These are phyloP conservation scores for Cyberlindnera galapagoensis DNA, from an alignment of 805 yeast genomes.

Conservation along the genomic window DNA sequence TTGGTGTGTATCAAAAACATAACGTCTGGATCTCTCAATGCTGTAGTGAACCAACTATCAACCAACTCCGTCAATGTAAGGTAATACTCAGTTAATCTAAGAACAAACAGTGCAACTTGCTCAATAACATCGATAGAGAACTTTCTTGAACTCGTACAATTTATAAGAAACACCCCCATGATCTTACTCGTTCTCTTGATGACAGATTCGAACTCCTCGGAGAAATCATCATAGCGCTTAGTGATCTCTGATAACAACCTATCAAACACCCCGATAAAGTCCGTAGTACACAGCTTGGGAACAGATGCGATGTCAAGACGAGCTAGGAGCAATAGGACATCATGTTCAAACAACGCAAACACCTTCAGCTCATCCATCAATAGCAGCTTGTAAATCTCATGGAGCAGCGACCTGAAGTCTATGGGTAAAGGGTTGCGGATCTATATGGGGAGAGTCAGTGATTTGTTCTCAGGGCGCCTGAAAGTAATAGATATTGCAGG, in stretches of 20 bases:
- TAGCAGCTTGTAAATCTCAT: constrained; percentile 6
- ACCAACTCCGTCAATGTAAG: constrained; percentile 14
- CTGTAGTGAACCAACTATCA: constrained; percentile 14
- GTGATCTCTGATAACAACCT: constrained; percentile 11
- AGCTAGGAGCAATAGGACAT: constrained; percentile 10
- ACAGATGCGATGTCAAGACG: constrained; percentile 5
- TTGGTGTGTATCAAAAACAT: constrained; percentile 6
- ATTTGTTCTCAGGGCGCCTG: no score
- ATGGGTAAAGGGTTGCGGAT: no score
- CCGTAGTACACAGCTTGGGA: constrained; percentile 6
- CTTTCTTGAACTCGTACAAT: constrained; percentile 5
- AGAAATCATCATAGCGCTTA: constrained; percentile 12
- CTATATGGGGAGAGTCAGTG: no score
- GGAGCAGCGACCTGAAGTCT: constrained; percentile 6
- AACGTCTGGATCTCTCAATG: constrained; percentile 14
- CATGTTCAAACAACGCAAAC: constrained; percentile 9
- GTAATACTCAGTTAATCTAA: constrained; percentile 11
- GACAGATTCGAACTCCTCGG: constrained; percentile 5
- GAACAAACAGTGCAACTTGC: constrained; percentile 7
- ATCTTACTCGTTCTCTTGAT: constrained; percentile 10
- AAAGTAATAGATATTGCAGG: no score
- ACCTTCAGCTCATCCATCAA: constrained; percentile 6
- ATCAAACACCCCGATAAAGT: constrained; percentile 14
- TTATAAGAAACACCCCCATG: constrained; percentile 13
- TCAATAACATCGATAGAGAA: constrained; percentile 4